These are phyloP conservation scores for Primulina eburnea DNA, from an alignment of 257 asterid species.

Conservation along the genomic window DNA sequence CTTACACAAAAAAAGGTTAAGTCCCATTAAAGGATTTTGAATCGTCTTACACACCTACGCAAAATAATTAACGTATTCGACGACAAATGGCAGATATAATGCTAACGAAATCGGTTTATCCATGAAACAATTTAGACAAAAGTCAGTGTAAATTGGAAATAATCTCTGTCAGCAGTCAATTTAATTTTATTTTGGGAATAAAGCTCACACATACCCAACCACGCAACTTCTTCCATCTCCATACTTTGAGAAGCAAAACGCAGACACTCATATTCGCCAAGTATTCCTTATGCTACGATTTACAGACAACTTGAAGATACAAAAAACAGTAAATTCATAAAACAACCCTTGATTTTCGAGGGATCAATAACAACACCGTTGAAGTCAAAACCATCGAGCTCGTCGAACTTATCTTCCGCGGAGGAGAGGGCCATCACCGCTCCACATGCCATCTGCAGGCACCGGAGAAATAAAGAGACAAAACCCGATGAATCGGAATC, in stretches of 20 bases:
- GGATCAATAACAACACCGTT: slow-evolving; percentile 59
- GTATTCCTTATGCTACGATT: too few species aligned
- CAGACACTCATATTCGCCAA: too few species aligned
- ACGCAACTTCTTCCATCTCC: not conserved
- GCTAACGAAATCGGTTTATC: not conserved
- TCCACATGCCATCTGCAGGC: slow-evolving; percentile 86
- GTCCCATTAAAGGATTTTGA: not conserved
- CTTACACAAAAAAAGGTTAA: not conserved
- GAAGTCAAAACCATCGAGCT: slow-evolving; percentile 45
- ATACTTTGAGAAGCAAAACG: too few species aligned
- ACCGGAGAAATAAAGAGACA: slow-evolving; percentile 81
- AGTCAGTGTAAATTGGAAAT: too few species aligned
- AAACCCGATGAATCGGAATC: slow-evolving; percentile 75
- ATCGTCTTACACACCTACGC: not conserved
- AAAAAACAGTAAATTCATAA: not conserved
- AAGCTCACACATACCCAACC: not conserved
- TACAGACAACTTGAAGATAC: not conserved
- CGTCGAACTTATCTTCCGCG: slow-evolving; percentile 38
- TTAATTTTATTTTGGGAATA: not conserved
- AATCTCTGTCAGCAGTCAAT: too few species aligned
- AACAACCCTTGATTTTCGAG: slow-evolving; percentile 66
- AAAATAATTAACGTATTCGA: too few species aligned
- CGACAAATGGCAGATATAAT: too few species aligned
- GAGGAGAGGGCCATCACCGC: slow-evolving; percentile 62
- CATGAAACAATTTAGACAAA: not conserved